Conservation (phyloP, 148 eudicot genomes). For the Dianthus caryophyllus region DNA sequence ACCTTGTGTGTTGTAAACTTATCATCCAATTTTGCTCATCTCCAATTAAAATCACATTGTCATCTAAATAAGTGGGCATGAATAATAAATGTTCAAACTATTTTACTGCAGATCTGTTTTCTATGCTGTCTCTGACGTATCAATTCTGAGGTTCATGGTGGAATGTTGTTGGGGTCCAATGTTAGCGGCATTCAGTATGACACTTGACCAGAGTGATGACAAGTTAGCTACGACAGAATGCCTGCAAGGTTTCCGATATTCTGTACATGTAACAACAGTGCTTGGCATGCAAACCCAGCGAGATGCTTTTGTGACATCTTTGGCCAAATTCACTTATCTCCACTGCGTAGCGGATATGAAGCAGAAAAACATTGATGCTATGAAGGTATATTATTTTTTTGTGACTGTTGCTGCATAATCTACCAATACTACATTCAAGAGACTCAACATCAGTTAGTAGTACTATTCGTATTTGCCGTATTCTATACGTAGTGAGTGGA, state of each 20-base stretch:
- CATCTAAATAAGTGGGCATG: not conserved
- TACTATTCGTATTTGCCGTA: constrained; percentile 8
- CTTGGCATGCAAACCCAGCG: constrained; percentile 97
- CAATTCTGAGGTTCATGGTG: constrained; percentile 94
- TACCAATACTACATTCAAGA: not conserved
- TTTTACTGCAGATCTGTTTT: constrained; percentile 61
- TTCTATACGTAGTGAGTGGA: not conserved
- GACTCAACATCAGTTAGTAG: not conserved
- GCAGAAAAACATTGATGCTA: constrained; percentile 95
- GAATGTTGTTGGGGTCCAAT: constrained; percentile 99
- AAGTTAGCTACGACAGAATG: constrained; percentile 77
- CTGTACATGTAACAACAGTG: constrained; percentile 91
- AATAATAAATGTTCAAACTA: constrained; percentile 2
- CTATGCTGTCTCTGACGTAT: constrained; percentile 67
- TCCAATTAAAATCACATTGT: not conserved
- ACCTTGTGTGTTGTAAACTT: not conserved
- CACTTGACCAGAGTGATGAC: constrained; percentile 97
- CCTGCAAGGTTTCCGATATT: constrained; percentile 86
- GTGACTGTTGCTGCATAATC: not conserved
- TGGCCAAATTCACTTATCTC: constrained; percentile 92
- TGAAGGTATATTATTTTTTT: constrained; percentile 53
- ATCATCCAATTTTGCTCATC: not conserved
- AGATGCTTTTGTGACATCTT: constrained; percentile 95
- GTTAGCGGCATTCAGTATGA: constrained; percentile 98
- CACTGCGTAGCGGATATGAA: constrained; percentile 97